Conservation (phyloP, 129 eudicot species). For the Chrysanthemum lavandulifolium region DNA sequence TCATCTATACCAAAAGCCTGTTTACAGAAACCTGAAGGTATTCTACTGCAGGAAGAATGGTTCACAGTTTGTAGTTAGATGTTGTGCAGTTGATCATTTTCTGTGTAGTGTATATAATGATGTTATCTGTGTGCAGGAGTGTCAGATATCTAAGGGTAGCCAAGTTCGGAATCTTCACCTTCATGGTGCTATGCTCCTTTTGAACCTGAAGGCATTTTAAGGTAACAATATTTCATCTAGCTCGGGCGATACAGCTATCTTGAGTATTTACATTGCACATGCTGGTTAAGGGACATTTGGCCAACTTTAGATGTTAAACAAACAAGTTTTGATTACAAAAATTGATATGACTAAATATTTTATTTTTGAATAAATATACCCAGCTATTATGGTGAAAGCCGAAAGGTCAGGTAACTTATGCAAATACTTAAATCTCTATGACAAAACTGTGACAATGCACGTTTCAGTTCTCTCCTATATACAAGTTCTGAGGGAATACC, state of each 20-base stretch:
- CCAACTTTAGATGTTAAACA: too few relatives aligned
- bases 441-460: too few relatives aligned
- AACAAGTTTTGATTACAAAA: too few relatives aligned
- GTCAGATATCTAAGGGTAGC: conserved; percentile 48
- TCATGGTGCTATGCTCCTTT: conserved; percentile 84
- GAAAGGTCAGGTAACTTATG: too few relatives aligned
- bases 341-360: too few relatives aligned
- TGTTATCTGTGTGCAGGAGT: conserved; percentile 37
- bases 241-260: too few relatives aligned
- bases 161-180: conserved; percentile 52
- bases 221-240: conserved; percentile 36
- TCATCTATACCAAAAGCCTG: conserved; percentile 75
- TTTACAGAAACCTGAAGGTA: conserved; percentile 72
- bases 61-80: conserved; percentile 2
- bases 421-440: too few relatives aligned
- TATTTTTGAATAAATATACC: too few relatives aligned
- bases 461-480: neutral
- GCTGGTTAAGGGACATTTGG: too few relatives aligned
- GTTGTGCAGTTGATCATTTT: conserved; percentile 10
- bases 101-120: neutral
- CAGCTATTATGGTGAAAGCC: too few relatives aligned
- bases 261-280: too few relatives aligned
- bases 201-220: conserved; percentile 86
- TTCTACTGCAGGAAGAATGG: neutral
- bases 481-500: conserved; percentile 9